Evolutionary conservation across 257 asterid species (phyloP), one percentile per base, ranked within the genome.

Genomic region (Cinchona pubescens): DNA sequence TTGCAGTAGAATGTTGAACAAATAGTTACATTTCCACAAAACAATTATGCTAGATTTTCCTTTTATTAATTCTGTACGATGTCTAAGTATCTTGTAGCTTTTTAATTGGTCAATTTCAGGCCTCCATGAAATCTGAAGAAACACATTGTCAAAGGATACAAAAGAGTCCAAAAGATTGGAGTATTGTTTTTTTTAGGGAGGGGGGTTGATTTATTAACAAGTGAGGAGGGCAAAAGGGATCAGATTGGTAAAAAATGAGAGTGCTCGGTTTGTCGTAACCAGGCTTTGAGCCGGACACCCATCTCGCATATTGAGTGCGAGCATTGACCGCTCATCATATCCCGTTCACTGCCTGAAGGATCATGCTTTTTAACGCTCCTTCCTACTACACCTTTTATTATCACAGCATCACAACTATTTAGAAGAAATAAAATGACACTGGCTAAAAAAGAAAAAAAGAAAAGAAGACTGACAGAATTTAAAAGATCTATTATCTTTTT

Each of bases 331-430:
- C 95, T 89, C 95, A 79, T 91, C 96, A 91, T 34, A 62, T 86
- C 95, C 93, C 68, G 76, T 79, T 35, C 78, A 88, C 75, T 84
- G 91, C 90, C 92, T 83, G 95, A 89, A 91, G 95, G 95, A 91
- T 89, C 92, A 89, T 91, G 1, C 0, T 46, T 34, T 2, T 0
- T 0, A 0, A 0, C 0, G 45, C 0, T 0, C 0, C 0, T 0
- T 5, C 29, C 7, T 9, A 2, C 32, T 29, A 4, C 16, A 1
- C 13, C 0, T 61, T 79, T 86, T 86, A 85, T 81, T 3, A 0
- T 11, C 15, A 7, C 13, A 23, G 13, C 42, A 16, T 67, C 68
- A 3, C 12, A 1, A 6, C n/a, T 21, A 8, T 8, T 2, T 4
- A n/a, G n/a, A n/a, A n/a, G n/a, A n/a, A n/a, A n/a, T n/a, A n/a